Evolutionary conservation across 768 basidiomycete genomes (phyloP).

Genomic region (Tricholoma saponaceum): DNA sequence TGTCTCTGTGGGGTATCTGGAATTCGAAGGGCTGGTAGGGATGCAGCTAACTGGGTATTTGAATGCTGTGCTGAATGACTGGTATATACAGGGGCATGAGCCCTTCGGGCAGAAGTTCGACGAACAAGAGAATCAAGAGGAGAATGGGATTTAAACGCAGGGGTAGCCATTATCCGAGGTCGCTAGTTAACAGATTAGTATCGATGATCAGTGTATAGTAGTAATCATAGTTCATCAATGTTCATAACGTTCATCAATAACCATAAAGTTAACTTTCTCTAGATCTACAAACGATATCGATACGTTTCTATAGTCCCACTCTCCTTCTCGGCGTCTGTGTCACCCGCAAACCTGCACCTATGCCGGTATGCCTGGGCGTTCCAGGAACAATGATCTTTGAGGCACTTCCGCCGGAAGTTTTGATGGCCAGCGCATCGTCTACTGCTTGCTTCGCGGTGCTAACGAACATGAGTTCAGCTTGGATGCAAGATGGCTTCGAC

Average conservation of each 20-base stretch:
- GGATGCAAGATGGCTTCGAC: constrained; percentile 5
- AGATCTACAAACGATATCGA: not conserved
- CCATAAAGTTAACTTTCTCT: not conserved
- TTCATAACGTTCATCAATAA: not conserved
- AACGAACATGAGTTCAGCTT: not conserved
- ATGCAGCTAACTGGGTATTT: constrained; percentile 2
- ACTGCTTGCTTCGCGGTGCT: constrained; percentile 62
- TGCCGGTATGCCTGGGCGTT: constrained; percentile 70
- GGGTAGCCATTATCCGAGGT: constrained; percentile 6
- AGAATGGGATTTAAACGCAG: constrained; percentile 32
- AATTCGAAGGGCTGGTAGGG: constrained; percentile 1
- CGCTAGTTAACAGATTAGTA: no score
- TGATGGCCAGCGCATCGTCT: constrained; percentile 54
- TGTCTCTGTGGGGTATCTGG: constrained; percentile 2
- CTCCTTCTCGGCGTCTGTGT: constrained; percentile 73
- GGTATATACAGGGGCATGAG: constrained; percentile 9
- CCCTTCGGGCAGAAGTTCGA: constrained; percentile 45
- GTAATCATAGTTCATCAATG: no score
- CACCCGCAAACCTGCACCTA: constrained; percentile 59
- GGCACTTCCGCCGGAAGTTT: constrained; percentile 47
- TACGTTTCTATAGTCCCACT: constrained; percentile 52
- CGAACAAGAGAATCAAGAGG: constrained; percentile 58
- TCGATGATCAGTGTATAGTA: no score
- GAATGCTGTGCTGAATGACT: constrained; percentile 5
- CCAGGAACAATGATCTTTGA: constrained; percentile 76